Evolutionary conservation across 129 eudicot genomes (phyloP).

Genomic region (Centella asiatica): DNA sequence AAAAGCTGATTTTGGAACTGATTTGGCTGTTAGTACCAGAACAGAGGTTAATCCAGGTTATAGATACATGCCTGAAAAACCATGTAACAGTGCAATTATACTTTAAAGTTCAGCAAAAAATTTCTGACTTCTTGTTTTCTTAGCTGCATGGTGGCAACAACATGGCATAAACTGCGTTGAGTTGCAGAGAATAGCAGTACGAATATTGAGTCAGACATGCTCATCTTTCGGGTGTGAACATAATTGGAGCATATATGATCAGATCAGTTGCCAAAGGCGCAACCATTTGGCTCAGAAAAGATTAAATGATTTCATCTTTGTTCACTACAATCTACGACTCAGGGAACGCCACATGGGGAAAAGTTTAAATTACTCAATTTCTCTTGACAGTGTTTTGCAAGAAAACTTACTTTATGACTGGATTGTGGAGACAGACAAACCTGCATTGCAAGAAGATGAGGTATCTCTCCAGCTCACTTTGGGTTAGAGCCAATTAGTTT

Average conservation of each 20-base stretch:
- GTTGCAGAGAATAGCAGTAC: constrained; percentile 78
- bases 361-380: constrained; percentile 30
- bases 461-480: constrained; percentile 18
- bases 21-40: constrained; percentile 87
- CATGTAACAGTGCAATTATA: neutral
- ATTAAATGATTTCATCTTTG: constrained; percentile 48
- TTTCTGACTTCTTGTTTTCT: constrained; percentile 14
- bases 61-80: neutral
- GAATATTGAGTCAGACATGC: constrained; percentile 91
- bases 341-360: constrained; percentile 72
- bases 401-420: constrained; percentile 68
- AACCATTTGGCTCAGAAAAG: constrained; percentile 60
- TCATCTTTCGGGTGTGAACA: constrained; percentile 92
- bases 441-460: constrained; percentile 62
- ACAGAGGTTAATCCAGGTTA: constrained; percentile 90
- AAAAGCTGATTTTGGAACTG: constrained; percentile 98
- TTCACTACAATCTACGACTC: constrained; percentile 80
- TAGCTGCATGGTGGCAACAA: constrained; percentile 99
- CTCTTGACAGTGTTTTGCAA: constrained; percentile 57
- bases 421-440: constrained; percentile 74
- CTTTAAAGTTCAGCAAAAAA: neutral
- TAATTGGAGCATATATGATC: constrained; percentile 80
- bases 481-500: neutral
- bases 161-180: constrained; percentile 95
- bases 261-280: constrained; percentile 48